Base-by-base conservation (phyloP, 75 land plant genomes). In the Pinus tabuliformis region DNA sequence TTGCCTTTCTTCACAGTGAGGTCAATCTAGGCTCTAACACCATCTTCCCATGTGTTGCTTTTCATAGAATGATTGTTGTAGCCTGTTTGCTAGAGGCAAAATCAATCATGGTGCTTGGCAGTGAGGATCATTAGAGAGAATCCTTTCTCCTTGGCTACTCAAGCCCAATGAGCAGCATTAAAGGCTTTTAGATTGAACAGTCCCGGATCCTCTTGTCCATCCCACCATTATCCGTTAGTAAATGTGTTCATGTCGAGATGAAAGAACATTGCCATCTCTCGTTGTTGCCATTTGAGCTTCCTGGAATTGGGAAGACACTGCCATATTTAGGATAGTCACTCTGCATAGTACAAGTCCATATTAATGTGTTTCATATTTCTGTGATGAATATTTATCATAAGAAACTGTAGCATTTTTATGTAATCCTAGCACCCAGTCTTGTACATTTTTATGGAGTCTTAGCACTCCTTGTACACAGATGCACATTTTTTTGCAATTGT, bases 161-260 rank as follows among this genome's bases (percentile, higher is more conserved):
- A 73, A 62, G 81, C 86, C 99, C 99, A 97, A 60, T 97, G 99
- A 58, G 76, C 26, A 0, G 93, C 81, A 57, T 96, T 65, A 42
- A 97, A 91, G 14, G 74, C 83, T 0, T 73, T 42, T 2, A 98
- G 99, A 76, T 89, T 70, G 86, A 97, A 97, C 42, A 89, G 57
- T 4, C 61, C 21, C 2, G 98, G 95, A 70, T 82, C 85, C 77
- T 95, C 95, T 1, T 73, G 78, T 1, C 99, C 99, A 16, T 86
- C 81, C 5, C 98, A 98, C 93, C 91, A 86, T 68, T 97, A 98
- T 17, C 79, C 81, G 80, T 87, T 87, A 2, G 95, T 89, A 88
- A 94, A 97, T 17, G 99, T 97, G 87, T 94, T 97, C 79, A 94
- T 82, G 26, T 98, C 98, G 72, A 97, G 92, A 36, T 97, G 99